Base-by-base conservation (phyloP, 1,139 yeast species). In the Magnusiomyces magnusii region DNA sequence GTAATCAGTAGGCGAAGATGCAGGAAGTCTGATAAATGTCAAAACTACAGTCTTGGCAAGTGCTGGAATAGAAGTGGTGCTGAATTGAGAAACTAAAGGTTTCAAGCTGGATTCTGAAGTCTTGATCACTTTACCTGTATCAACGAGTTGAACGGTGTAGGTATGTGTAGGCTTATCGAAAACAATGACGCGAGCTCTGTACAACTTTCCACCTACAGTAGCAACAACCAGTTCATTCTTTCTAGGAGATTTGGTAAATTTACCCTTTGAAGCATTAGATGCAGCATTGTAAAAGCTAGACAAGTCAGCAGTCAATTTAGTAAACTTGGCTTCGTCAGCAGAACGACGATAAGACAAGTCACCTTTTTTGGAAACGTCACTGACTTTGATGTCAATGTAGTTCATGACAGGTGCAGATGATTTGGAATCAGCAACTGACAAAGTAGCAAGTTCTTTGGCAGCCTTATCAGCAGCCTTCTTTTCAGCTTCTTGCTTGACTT, bases 311-410 rank as follows among this genome's bases (percentile, higher is more conserved):
- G 58, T 61, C 54, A 68, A 63, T 61, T 65, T 68, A 57, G 62
- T 57, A 60, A 61, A 67, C 47, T 63, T 59, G 7, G 65, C 62
- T 1, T 65, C 66, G 13, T 62, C 53, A 5, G 67, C 34, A 19
- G 63, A 56, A 42, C 75, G 69, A 58, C 85, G 88, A 74, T 78
- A 82, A 31, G 81, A 80, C 55, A 86, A 68, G 1, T 76, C 69
- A n/a, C 88, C 89, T 39, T 74, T 74, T 31, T 73, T 68, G 5
- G 76, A 68, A 54, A 86, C 76, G 63, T 81, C 84, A 10, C 86
- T 80, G 21, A 87, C 80, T 64, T 80, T 81, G 55, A 85, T 79
- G 68, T 87, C 92, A 65, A 80, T 75, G 70, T 85, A 86, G 62
- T 78, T 76, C 52, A 70, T 60, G 1, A 63, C 52, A 17, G 64